These are phyloP conservation scores for Aphanomyces euteiches DNA, from an alignment of 352 stramenopile species.

Conservation along the genomic window DNA sequence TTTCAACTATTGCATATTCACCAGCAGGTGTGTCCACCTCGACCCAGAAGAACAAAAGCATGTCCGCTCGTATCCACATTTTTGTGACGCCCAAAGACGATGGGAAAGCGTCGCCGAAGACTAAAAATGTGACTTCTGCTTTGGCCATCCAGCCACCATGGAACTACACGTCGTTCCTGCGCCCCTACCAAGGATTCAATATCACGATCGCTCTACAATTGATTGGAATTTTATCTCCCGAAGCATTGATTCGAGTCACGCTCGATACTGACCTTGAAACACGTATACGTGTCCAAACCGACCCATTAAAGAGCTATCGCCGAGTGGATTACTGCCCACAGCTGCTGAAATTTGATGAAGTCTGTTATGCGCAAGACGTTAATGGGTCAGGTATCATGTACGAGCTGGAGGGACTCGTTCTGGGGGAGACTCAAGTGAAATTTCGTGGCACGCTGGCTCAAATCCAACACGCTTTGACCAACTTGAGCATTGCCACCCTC, in stretches of 20 bases:
- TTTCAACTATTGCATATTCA: not conserved
- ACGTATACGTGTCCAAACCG: not conserved
- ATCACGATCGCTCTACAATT: not conserved
- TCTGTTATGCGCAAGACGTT: constrained; percentile 6
- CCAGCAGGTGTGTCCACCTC: not conserved
- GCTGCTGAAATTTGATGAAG: not conserved
- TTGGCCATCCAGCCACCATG: not conserved
- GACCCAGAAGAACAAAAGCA: no score
- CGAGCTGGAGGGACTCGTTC: constrained; percentile 3
- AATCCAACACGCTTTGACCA: constrained; percentile 10
- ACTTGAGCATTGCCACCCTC: constrained; percentile 7
- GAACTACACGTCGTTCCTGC: not conserved
- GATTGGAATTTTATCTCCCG: not conserved
- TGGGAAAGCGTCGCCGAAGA: not conserved
- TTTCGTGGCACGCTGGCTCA: not conserved
- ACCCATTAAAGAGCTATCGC: not conserved
- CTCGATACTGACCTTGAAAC: not conserved
- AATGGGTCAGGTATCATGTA: not conserved
- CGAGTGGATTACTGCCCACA: constrained; percentile 1
- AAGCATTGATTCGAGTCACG: not conserved
- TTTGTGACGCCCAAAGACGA: constrained; percentile 3
- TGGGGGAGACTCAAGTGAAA: not conserved
- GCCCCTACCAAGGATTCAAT: not conserved
- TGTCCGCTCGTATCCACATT: not conserved
- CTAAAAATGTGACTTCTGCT: not conserved